A percentile compares a stretch with the other conserved stretches of the same genome.
Evolutionary conservation across 371 early-diverging fungal species (phyloP).

Genomic region (Mucor ambiguus): DNA sequence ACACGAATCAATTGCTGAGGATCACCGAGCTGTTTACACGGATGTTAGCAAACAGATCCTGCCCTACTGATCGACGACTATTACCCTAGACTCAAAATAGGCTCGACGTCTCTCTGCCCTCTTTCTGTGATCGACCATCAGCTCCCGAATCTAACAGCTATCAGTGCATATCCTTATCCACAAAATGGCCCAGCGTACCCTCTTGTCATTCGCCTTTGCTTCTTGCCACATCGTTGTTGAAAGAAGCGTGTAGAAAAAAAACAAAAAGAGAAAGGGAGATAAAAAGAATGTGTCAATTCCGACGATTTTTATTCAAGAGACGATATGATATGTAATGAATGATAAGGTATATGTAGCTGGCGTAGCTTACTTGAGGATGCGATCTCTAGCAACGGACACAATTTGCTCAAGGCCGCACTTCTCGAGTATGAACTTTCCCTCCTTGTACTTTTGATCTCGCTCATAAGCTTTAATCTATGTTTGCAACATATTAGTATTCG

Average conservation of each 20-base stretch:
- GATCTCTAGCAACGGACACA: background rate
- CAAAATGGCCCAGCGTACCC: slow-evolving; percentile 17
- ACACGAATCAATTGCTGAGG: slow-evolving; percentile 60
- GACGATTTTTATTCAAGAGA: background rate
- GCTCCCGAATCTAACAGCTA: slow-evolving; percentile 47
- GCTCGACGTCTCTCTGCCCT: slow-evolving; percentile 62
- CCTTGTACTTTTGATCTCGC: slow-evolving; percentile 69
- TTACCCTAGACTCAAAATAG: slow-evolving; percentile 62
- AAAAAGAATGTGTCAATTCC: background rate
- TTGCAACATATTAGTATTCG: slow-evolving; percentile 1
- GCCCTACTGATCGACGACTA: background rate
- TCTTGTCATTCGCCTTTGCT: slow-evolving; percentile 51
- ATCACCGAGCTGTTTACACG: slow-evolving; percentile 52
- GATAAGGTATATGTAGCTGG: background rate
- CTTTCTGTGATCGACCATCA: slow-evolving; percentile 58
- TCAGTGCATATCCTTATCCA: background rate
- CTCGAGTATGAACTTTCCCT: slow-evolving; percentile 71
- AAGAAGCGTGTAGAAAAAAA: background rate
- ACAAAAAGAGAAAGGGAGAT: background rate
- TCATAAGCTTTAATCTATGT: slow-evolving; percentile 61
- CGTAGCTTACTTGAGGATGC: background rate
- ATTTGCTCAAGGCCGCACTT: slow-evolving; percentile 8
- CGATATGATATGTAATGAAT: background rate
- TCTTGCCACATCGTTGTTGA: slow-evolving; percentile 40
- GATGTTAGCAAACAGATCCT: background rate